Base-by-base conservation (phyloP, 352 stramenopile genomes). In the Pythium aquatile region DNA sequence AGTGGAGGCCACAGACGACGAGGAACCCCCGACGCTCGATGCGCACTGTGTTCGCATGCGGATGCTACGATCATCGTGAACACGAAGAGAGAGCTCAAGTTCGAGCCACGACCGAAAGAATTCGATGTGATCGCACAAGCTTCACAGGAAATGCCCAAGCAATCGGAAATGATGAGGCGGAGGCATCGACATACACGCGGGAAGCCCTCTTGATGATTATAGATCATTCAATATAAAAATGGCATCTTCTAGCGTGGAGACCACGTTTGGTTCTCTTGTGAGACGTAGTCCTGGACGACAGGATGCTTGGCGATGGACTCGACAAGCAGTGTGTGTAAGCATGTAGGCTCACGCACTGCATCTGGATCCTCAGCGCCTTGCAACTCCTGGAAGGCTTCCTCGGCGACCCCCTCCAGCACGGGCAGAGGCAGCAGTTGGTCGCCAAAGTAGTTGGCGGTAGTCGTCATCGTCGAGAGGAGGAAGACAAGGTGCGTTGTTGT, bases 151-250 rank as follows among this genome's bases (percentile, higher is more conserved):
- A 56, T 63, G 26, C 69, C 69, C 8, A 74, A 59, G 8, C 65
- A 75, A 32, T 84, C 73, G 2, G 72, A 87, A 51, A 86, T 87
- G 78, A 89, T 89, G 74, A 73, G 75, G 29, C 76, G 80, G 8
- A 63, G 80, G 14, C 75, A 72, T 54, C 72, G 74, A 58, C 85
- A 86, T 55, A 81, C 74, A 13, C 79, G 76, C 40, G 79, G 67
- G 7, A 79, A 75, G 30, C 32, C 26, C 1, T 37, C 1, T 26
- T 57, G 20, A 30, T 57, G 20, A 30, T 29, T 35, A 20, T 9
- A 16, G 1, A 3, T 26, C 11, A 28, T 28, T 20, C 7, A 37
- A 33, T 33, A 11, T 40, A 57, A 29, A 10, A 20, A 29, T 3
- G 20, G n/a, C 1, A 5, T 28, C 6, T 53, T 28, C 44, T 56